Evolutionary conservation across 768 basidiomycete species (phyloP).

Genomic region (Suillus tomentosus): DNA sequence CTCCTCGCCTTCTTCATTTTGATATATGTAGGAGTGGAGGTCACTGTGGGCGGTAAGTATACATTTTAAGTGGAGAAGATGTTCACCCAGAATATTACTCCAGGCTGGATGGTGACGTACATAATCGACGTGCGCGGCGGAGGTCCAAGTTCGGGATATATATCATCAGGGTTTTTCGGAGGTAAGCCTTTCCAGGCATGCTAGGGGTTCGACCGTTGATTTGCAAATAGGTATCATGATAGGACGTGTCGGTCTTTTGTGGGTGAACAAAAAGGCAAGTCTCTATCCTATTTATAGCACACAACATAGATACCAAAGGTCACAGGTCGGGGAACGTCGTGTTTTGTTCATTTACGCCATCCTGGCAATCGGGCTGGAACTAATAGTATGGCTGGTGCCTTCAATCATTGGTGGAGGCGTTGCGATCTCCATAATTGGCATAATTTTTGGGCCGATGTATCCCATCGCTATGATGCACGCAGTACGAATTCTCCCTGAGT

Average conservation of each 20-base stretch:
- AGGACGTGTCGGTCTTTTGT: conserved; percentile 30
- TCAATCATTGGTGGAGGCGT: conserved; percentile 68
- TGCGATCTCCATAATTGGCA: conserved; percentile 64
- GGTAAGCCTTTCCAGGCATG: conserved; percentile 16
- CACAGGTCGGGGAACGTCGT: conserved; percentile 34
- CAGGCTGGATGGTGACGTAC: conserved; percentile 72
- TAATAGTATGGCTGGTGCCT: conserved; percentile 70
- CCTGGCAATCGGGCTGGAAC: conserved; percentile 51
- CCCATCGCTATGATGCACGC: conserved; percentile 51
- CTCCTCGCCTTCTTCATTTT: conserved; percentile 47
- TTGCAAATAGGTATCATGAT: conserved; percentile 26
- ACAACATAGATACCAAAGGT: neutral
- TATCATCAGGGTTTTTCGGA: conserved; percentile 41
- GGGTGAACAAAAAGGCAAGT: conserved; percentile 30
- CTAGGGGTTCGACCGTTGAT: neutral
- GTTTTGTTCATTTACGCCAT: conserved; percentile 31
- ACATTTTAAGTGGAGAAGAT: neutral
- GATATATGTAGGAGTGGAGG: conserved; percentile 54
- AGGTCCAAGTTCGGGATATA: conserved; percentile 49
- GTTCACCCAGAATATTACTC: neutral
- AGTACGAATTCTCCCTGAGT: conserved; percentile 35
- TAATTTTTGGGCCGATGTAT: conserved; percentile 77
- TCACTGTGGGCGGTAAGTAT: conserved; percentile 46
- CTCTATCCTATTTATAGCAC: too few species aligned
- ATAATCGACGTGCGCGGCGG: conserved; percentile 45